A percentile compares a stretch with the other conserved stretches of the same genome.
These are phyloP conservation scores for Hortaea sp. DNA, from an alignment of 2,329 filamentous ascomycete genomes.

Conservation along the genomic window DNA sequence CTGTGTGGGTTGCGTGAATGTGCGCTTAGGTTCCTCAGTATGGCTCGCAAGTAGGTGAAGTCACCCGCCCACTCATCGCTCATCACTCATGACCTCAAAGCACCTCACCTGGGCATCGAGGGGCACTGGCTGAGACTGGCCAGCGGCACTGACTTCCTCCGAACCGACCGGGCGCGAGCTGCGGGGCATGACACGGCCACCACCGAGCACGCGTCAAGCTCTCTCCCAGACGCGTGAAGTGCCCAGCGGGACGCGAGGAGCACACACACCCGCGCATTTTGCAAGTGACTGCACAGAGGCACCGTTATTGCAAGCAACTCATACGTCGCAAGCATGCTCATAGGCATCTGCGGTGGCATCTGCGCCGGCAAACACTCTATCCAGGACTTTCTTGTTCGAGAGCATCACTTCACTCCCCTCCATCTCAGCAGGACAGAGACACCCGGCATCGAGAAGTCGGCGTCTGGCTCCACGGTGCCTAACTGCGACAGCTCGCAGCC, in stretches of 20 bases:
- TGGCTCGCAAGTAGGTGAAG: too few species aligned
- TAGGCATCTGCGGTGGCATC: conserved; percentile 71
- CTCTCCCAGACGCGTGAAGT: background rate
- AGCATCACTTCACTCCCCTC: conserved; percentile 71
- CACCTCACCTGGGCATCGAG: too few species aligned
- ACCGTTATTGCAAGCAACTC: background rate
- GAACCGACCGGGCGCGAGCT: too few species aligned
- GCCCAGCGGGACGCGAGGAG: background rate
- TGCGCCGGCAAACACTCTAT: conserved; percentile 89
- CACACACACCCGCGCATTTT: background rate
- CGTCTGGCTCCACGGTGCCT: conserved; percentile 28
- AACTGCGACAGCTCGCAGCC: conserved; percentile 4
- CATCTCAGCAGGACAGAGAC: conserved; percentile 37
- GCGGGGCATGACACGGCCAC: too few species aligned
- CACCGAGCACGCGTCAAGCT: too few species aligned
- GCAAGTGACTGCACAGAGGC: background rate
- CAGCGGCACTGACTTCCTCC: too few species aligned
- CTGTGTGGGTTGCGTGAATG: too few species aligned
- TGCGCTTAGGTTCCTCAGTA: too few species aligned
- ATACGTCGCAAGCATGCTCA: conserved; percentile 48
- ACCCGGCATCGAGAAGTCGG: conserved; percentile 33
- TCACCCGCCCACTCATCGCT: too few species aligned
- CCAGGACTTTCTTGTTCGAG: conserved; percentile 73
- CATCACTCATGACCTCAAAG: too few species aligned
- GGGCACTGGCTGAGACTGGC: too few species aligned